Evolutionary conservation across 1,284 basidiomycete genomes (phyloP).

Genomic region (Ceratobasidium papillatum): DNA sequence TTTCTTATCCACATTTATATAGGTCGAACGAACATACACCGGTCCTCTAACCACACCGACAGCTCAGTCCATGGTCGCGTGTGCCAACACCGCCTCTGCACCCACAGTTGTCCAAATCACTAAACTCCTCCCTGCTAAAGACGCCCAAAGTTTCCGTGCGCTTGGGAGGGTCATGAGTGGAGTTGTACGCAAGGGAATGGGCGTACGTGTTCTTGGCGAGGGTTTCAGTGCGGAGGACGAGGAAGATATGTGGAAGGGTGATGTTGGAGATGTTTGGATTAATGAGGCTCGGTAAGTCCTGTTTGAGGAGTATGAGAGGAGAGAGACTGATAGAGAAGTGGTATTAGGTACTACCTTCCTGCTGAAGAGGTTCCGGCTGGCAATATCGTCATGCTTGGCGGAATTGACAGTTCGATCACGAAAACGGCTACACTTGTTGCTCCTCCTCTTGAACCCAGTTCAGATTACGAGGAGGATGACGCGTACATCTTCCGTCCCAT

Average conservation of each 20-base stretch:
- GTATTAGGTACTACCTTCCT: slow-evolving; percentile 79
- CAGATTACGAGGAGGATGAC: slow-evolving; percentile 67
- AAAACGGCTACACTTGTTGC: slow-evolving; percentile 93
- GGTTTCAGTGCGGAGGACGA: slow-evolving; percentile 97
- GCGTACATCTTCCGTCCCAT: slow-evolving; percentile 95
- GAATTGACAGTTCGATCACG: slow-evolving; percentile 92
- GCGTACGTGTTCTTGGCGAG: slow-evolving; percentile 96
- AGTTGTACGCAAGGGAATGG: slow-evolving; percentile 81
- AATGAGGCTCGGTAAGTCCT: slow-evolving; percentile 78
- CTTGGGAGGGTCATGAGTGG: slow-evolving; percentile 96
- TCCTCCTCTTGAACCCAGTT: slow-evolving; percentile 57
- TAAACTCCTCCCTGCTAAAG: slow-evolving; percentile 94
- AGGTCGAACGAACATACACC: slow-evolving; percentile 85
- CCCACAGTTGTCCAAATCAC: slow-evolving; percentile 93
- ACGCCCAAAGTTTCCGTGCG: slow-evolving; percentile 94
- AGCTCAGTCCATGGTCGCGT: slow-evolving; percentile 80
- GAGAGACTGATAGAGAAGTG: slow-evolving; percentile 56
- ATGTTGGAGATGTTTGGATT: slow-evolving; percentile 88
- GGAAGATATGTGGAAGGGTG: slow-evolving; percentile 94
- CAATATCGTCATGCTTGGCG: slow-evolving; percentile 90
- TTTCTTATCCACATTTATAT: slow-evolving; percentile 17
- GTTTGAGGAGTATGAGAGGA: neutral
- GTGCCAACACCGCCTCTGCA: slow-evolving; percentile 72
- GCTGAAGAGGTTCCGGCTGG: slow-evolving; percentile 90
- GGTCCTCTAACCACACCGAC: slow-evolving; percentile 85